A percentile compares a stretch with the other conserved stretches of the same genome.
Conservation (phyloP, 2,329 filamentous ascomycete species). For the Hirsutella minnesotensis region DNA sequence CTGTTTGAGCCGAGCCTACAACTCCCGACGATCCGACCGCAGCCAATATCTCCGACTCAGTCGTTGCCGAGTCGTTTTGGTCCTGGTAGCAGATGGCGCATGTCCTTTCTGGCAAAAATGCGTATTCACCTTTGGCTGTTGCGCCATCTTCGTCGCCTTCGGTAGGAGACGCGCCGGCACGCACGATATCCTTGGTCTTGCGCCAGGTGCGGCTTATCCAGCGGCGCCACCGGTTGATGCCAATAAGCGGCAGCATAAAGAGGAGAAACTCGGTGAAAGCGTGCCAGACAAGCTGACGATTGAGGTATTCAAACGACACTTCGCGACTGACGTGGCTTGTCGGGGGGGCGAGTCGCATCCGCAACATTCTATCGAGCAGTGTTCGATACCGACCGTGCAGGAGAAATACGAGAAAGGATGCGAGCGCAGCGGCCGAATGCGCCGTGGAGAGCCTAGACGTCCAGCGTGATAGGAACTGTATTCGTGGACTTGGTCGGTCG, state of each 20-base stretch:
- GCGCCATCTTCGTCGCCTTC: constrained; percentile 31
- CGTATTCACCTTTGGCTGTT: constrained; percentile 57
- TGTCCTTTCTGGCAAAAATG: constrained; percentile 81
- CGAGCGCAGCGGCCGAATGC: constrained; percentile 71
- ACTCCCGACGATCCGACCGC: constrained; percentile 63
- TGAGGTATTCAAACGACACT: constrained; percentile 95
- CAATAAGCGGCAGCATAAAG: constrained; percentile 91
- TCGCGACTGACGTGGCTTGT: constrained; percentile 79
- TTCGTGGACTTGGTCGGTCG: constrained; percentile 40
- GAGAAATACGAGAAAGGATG: constrained; percentile 83
- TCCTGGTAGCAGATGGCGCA: constrained; percentile 97
- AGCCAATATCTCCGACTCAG: constrained; percentile 66
- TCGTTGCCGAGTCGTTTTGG: constrained; percentile 61
- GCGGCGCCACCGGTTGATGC: constrained; percentile 82
- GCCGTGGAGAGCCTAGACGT: constrained; percentile 58
- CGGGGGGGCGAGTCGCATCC: constrained; percentile 74
- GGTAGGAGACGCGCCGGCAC: constrained; percentile 20
- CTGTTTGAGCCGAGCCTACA: constrained; percentile 77
- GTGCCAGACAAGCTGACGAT: constrained; percentile 96
- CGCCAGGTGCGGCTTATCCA: constrained; percentile 85
- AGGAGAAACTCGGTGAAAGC: constrained; percentile 99
- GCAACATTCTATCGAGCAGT: constrained; percentile 71
- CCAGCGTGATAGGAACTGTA: constrained; percentile 51
- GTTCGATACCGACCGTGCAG: constrained; percentile 87
- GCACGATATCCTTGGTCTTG: constrained; percentile 57